Evolutionary conservation across 1,139 yeast species (phyloP).

Genomic region (Arxiozyma heterogenica): DNA sequence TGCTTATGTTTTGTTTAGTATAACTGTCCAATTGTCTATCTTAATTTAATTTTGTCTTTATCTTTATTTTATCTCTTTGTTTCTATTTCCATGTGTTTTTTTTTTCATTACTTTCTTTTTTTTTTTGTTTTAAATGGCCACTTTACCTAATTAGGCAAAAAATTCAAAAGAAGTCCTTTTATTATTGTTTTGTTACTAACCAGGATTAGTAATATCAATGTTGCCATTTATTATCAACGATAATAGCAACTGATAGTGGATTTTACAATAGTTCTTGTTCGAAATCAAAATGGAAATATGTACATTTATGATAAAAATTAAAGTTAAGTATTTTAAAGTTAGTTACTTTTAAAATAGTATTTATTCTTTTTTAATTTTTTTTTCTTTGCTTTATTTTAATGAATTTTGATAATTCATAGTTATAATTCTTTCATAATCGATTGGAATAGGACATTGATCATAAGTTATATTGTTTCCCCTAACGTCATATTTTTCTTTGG

Average conservation of each 20-base stretch:
- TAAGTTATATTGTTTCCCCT: slow-evolving; percentile 39
- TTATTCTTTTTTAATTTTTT: background rate
- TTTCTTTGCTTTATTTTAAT: slow-evolving; percentile 2
- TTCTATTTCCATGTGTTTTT: too few relatives aligned
- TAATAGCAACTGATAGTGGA: background rate
- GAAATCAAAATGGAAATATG: background rate
- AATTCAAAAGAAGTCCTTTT: background rate
- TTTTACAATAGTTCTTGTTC: too few relatives aligned
- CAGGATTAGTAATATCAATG: background rate
- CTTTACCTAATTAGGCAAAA: background rate
- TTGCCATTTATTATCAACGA: background rate
- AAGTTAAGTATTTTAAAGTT: background rate
- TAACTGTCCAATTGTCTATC: background rate
- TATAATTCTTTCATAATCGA: slow-evolving; percentile 27
- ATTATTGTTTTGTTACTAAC: background rate
- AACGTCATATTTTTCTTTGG: slow-evolving; percentile 55
- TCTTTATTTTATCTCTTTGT: background rate
- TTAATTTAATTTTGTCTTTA: too few relatives aligned
- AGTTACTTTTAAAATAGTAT: too few relatives aligned
- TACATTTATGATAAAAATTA: background rate
- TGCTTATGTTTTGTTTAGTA: background rate
- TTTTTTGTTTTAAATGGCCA: background rate
- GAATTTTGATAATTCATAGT: slow-evolving; percentile 12
- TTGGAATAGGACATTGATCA: slow-evolving; percentile 24
- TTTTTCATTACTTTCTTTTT: background rate